Conservation (phyloP, 2,329 filamentous ascomycete species). For the Coleophoma crateriformis region DNA sequence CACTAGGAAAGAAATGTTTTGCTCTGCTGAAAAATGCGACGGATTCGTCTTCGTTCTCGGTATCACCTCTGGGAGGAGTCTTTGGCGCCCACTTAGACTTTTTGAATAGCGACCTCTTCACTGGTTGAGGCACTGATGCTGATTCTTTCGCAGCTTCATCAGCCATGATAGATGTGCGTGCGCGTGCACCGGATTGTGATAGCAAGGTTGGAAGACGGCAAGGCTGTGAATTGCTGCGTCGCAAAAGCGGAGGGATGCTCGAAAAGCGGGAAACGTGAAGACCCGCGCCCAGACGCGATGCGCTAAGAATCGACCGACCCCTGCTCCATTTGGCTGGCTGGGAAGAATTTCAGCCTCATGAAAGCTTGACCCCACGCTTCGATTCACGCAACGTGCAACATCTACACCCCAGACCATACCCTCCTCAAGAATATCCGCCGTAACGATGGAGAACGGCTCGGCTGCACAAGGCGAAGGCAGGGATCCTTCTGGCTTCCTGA, state of each 20-base stretch:
- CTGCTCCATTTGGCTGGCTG: neutral
- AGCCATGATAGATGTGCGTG: conserved; percentile 5
- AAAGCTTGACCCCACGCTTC: no score
- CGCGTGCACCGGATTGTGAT: no score
- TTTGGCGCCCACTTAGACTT: conserved; percentile 33
- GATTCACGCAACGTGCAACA: neutral
- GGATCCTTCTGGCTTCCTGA: conserved; percentile 88
- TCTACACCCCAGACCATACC: neutral
- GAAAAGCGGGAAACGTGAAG: neutral
- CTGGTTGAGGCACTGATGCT: neutral
- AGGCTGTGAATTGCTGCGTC: neutral
- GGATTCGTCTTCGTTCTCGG: conserved; percentile 24
- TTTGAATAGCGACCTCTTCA: conserved; percentile 44
- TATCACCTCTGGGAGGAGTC: conserved; percentile 37
- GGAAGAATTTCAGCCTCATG: conserved; percentile 1
- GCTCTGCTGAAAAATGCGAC: conserved; percentile 42
- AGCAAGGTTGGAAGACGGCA: no score
- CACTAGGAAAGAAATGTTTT: conserved; percentile 38
- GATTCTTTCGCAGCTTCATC: conserved; percentile 6
- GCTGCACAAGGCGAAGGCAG: conserved; percentile 64
- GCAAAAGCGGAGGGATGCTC: neutral
- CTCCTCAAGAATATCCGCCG: neutral
- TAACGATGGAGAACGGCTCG: conserved; percentile 69
- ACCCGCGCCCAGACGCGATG: neutral
- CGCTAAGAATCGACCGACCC: neutral